Evolutionary conservation across 129 eudicot genomes (phyloP).

Genomic region (Ambrosia artemisiifolia): DNA sequence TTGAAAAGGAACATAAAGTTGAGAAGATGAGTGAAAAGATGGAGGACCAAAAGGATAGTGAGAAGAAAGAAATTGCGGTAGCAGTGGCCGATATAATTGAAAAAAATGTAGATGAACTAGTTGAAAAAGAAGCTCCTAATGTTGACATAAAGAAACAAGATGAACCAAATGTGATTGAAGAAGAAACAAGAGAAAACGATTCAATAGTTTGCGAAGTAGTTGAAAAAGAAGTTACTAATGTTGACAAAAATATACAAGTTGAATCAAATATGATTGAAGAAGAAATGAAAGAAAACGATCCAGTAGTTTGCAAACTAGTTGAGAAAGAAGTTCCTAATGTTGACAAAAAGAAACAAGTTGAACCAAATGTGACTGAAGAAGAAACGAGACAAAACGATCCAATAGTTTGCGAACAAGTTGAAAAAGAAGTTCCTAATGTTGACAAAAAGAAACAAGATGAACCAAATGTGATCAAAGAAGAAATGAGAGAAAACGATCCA

Average conservation of each 20-base stretch:
- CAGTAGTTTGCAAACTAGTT: background rate
- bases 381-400: conserved; percentile 6
- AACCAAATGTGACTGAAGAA: background rate
- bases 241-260: too few species aligned
- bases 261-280: too few species aligned
- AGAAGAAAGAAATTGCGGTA: conserved; percentile 9
- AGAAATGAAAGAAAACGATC: too few species aligned
- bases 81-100: conserved; percentile 13
- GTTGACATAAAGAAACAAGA: too few species aligned
- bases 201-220: too few species aligned
- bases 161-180: too few species aligned
- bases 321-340: background rate
- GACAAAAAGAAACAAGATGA: too few species aligned
- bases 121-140: background rate
- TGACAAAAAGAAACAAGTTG: conserved; percentile 21
- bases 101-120: conserved; percentile 17
- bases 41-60: conserved; percentile 21
- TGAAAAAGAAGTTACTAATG: too few species aligned
- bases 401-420: background rate
- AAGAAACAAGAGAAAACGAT: too few species aligned
- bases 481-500: too few species aligned
- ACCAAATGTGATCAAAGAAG: too few species aligned
- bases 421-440: background rate
- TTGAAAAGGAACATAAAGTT: conserved; percentile 16
- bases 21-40: background rate